Conservation (phyloP, 768 basidiomycete species). For the Xanthoconium stramineum region DNA sequence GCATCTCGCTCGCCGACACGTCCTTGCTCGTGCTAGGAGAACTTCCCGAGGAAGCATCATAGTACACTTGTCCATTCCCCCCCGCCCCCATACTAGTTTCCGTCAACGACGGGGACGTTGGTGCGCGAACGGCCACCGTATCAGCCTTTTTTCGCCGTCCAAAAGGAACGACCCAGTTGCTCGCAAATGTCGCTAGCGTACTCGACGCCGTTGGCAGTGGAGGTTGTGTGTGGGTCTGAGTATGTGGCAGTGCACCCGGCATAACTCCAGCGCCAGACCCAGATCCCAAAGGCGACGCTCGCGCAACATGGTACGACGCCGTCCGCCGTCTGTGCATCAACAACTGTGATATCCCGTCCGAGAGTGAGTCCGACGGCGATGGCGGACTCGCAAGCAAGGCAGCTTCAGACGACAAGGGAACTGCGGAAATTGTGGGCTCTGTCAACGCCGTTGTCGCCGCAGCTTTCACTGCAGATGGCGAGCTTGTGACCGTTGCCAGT, state of each 20-base stretch:
- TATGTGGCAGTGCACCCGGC: constrained; percentile 5
- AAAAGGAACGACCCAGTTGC: constrained; percentile 64
- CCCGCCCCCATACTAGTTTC: constrained; percentile 17
- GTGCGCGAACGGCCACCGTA: constrained; percentile 1
- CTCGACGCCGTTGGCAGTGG: constrained; percentile 44
- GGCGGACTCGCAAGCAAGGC: constrained; percentile 40
- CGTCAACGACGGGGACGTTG: constrained; percentile 3
- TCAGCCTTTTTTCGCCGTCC: constrained; percentile 47
- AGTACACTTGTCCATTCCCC: constrained; percentile 20
- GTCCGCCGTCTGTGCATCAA: constrained; percentile 50
- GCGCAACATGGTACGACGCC: constrained; percentile 56
- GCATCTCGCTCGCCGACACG: constrained; percentile 40
- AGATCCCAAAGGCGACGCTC: constrained; percentile 44
- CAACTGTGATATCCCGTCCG: constrained; percentile 56
- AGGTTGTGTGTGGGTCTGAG: constrained; percentile 2
- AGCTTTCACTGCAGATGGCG: constrained; percentile 49
- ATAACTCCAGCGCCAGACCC: not conserved
- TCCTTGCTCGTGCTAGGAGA: constrained; percentile 10
- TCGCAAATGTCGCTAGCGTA: constrained; percentile 56
- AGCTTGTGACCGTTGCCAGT: constrained; percentile 46
- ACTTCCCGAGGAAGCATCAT: constrained; percentile 16
- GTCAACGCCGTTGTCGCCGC: constrained; percentile 66
- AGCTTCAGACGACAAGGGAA: constrained; percentile 35
- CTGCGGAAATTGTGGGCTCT: constrained; percentile 48
- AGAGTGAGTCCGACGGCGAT: constrained; percentile 58